Evolutionary conservation across 2,329 filamentous ascomycete genomes (phyloP).

Genomic region (Dissoconium aciculare): DNA sequence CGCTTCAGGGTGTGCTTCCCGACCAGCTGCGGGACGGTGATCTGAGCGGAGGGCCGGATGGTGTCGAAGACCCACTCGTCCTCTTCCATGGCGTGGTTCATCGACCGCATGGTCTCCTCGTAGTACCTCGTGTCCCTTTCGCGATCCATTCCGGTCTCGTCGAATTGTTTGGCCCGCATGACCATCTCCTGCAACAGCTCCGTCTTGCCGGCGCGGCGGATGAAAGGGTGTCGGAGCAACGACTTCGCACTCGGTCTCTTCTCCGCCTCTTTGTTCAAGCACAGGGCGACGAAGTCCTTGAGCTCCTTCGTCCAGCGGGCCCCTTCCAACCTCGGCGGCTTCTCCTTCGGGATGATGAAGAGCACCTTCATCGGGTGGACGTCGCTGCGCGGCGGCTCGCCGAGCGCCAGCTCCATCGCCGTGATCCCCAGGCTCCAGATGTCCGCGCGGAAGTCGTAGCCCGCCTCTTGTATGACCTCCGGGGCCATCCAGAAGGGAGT

Average conservation of each 20-base stretch:
- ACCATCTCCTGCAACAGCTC: conserved; percentile 81
- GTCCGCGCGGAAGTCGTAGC: conserved; percentile 76
- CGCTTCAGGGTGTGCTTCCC: conserved; percentile 37
- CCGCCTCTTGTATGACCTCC: conserved; percentile 79
- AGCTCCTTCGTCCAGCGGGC: conserved; percentile 50
- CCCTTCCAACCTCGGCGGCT: conserved; percentile 71
- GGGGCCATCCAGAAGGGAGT: conserved; percentile 97
- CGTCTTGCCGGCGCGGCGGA: conserved; percentile 71
- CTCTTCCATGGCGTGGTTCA: conserved; percentile 43
- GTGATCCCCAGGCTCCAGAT: conserved; percentile 91
- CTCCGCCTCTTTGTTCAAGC: conserved; percentile 83
- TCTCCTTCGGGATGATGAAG: conserved; percentile 78
- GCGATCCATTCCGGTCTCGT: conserved; percentile 34
- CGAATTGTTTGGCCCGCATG: conserved; percentile 65
- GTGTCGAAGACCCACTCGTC: conserved; percentile 97
- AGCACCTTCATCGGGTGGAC: conserved; percentile 90
- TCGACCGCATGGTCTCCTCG: conserved; percentile 61
- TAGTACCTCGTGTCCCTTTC: conserved; percentile 59
- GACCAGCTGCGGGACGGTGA: conserved; percentile 37
- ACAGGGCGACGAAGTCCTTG: conserved; percentile 83
- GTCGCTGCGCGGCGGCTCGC: conserved; percentile 73
- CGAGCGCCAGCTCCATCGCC: conserved; percentile 75
- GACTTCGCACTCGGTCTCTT: conserved; percentile 72
- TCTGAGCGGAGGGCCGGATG: conserved; percentile 49
- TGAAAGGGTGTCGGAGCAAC: conserved; percentile 74